Base-by-base conservation (phyloP, 768 basidiomycete genomes). In the Tephrocybe rancida region DNA sequence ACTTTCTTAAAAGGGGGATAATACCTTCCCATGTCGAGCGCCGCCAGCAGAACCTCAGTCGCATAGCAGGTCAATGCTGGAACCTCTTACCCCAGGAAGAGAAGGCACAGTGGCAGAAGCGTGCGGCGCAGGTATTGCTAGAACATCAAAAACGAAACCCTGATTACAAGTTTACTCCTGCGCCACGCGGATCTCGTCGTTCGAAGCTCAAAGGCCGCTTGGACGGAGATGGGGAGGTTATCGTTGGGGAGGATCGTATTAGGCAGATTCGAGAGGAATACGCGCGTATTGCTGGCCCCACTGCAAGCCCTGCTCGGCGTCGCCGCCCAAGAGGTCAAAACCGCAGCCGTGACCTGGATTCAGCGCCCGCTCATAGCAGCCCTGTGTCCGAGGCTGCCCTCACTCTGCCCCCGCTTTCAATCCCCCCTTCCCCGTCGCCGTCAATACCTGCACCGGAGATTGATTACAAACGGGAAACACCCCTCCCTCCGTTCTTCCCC, bases 1-100 rank as follows among this genome's bases (percentile, higher is more conserved):
- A 80, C 63, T 79, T 87, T 39, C 80, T 77, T 39, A 78, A 79
- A 55, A 70, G 75, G 2, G 71, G 76, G 32, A 66, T 77, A 26
- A 82, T 82, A 46, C 77, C 77, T 1, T 42, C 70, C 25, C 68
- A 67, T 34, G 73, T 81, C 46, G 87, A 88, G 70, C 78, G 73
- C 55, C 83, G 87, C 45, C 90, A 93, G 65, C 85, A 89, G 65
- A 79, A 83, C 50, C 81, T 93, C 53, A 87, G 85, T 53, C 78
- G 83, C 50, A 79, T 90, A 47, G 87, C 85, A 2, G 90, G 86
- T 3, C 66, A 81, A 29, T 75, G 79, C 58, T 95, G 92, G 92
- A 80, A 81, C 44, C 65, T 78, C 48, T 69, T 90, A 27, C 61
- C 70, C 9, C 64, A 67, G 0, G 74, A 71, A 21, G 77, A 83